Percentiles rank a stretch among this genome's conserved stretches.
These are phyloP conservation scores for Rhazya stricta DNA, from an alignment of 257 asterid genomes.

Conservation along the genomic window DNA sequence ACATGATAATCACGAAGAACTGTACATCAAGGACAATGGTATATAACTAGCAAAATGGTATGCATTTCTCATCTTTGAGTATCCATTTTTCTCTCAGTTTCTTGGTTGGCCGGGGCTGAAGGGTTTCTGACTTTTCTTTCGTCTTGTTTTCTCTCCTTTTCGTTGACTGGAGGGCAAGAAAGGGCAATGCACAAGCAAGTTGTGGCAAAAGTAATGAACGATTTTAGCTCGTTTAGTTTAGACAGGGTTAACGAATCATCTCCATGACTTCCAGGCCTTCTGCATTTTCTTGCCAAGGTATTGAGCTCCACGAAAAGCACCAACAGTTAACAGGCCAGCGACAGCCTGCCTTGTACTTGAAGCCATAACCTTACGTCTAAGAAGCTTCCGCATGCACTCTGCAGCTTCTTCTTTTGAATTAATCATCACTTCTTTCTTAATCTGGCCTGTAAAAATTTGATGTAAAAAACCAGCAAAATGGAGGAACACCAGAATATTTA, in stretches of 20 bases:
- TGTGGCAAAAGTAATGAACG: not conserved
- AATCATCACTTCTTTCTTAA: conserved; percentile 30
- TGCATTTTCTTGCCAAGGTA: conserved; percentile 67
- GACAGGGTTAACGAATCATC: conserved; percentile 8
- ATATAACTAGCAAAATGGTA: too few species aligned
- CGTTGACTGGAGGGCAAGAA: not conserved
- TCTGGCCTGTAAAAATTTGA: conserved; percentile 30
- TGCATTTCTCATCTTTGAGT: too few species aligned
- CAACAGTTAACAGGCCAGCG: conserved; percentile 82
- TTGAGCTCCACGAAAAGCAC: conserved; percentile 60
- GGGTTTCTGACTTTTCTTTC: not conserved
- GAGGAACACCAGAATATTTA: not conserved
- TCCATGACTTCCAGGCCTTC: conserved; percentile 81
- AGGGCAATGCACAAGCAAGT: not conserved
- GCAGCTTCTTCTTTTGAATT: conserved; percentile 70
- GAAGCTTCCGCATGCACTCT: conserved; percentile 47
- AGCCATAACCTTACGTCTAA: conserved; percentile 72
- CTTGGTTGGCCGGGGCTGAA: not conserved
- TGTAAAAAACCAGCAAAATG: not conserved
- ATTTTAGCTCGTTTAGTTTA: not conserved
- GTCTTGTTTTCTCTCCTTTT: not conserved
- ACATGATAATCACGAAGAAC: too few species aligned
- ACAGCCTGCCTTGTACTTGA: conserved; percentile 89
- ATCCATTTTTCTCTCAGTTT: not conserved
- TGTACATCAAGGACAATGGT: too few species aligned